Evolutionary conservation across 2,329 filamentous ascomycete species (phyloP).

Genomic region (Colletotrichum sp.): DNA sequence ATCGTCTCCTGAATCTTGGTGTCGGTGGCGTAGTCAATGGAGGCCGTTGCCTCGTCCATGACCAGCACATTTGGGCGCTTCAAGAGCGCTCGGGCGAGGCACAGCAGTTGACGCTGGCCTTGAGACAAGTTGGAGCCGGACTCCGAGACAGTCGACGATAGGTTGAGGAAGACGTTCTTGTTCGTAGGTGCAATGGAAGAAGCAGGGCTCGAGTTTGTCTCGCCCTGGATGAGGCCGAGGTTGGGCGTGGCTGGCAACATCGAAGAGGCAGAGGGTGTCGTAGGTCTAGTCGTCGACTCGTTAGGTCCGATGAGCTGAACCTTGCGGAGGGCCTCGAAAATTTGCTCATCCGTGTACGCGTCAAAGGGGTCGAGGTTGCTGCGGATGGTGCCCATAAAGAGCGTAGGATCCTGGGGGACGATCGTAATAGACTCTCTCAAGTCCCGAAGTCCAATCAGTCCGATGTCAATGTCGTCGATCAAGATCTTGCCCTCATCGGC

Average conservation of each 20-base stretch:
- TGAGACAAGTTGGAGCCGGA: conserved; percentile 95
- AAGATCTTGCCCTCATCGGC: conserved; percentile 88
- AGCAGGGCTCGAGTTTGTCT: conserved; percentile 8
- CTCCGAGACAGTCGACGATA: conserved; percentile 83
- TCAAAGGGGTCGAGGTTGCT: conserved; percentile 93
- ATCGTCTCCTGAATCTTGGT: conserved; percentile 96
- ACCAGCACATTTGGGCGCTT: conserved; percentile 93
- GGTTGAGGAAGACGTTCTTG: conserved; percentile 92
- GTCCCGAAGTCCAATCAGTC: conserved; percentile 88
- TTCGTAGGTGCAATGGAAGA: conserved; percentile 63
- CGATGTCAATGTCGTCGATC: conserved; percentile 91
- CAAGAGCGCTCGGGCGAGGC: conserved; percentile 89
- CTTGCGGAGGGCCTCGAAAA: conserved; percentile 83
- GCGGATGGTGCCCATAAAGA: conserved; percentile 91
- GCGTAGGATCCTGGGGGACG: conserved; percentile 93
- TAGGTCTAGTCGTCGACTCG: conserved; percentile 40
- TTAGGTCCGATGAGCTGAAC: conserved; percentile 83
- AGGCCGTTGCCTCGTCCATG: conserved; percentile 98
- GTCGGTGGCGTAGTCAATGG: conserved; percentile 96
- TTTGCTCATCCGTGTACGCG: conserved; percentile 86
- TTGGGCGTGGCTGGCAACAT: conserved; percentile 19
- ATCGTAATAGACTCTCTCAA: conserved; percentile 94
- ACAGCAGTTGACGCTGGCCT: conserved; percentile 93
- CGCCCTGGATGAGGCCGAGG: conserved; percentile 1
- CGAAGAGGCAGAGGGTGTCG: conserved; percentile 26